These are phyloP conservation scores for Beauveria bassiana DNA, from an alignment of 2,329 filamentous ascomycete species.

Conservation along the genomic window DNA sequence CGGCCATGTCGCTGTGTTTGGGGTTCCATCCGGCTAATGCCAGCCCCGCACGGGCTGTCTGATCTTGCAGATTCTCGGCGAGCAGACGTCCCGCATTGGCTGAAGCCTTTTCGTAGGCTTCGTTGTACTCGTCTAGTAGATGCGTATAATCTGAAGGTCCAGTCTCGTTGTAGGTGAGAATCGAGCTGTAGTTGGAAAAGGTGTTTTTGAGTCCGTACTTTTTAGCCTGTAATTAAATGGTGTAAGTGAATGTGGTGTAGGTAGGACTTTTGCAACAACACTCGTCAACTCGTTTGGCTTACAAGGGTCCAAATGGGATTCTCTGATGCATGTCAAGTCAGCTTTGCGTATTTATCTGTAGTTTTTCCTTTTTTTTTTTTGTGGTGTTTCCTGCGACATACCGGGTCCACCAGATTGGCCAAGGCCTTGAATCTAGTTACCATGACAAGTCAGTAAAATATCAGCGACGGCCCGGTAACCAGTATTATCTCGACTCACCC, in stretches of 20 bases:
- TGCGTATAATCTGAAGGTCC: constrained; percentile 43
- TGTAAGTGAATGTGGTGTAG: neutral
- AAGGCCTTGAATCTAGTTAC: constrained; percentile 15
- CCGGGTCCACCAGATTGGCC: constrained; percentile 19
- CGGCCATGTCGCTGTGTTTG: constrained; percentile 40
- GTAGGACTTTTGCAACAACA: neutral
- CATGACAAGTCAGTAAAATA: neutral
- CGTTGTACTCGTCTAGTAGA: constrained; percentile 43
- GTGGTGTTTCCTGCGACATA: constrained; percentile 7
- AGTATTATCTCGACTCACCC: constrained; percentile 30
- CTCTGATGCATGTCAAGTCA: constrained; percentile 25
- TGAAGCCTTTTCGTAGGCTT: constrained; percentile 36
- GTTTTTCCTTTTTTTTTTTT: neutral
- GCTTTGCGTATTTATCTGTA: neutral
- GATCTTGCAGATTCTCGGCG: constrained; percentile 52
- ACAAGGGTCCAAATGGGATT: constrained; percentile 55
- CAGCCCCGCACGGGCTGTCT: constrained; percentile 50
- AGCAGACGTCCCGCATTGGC: constrained; percentile 51
- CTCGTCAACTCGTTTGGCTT: neutral
- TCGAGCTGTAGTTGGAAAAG: constrained; percentile 50
- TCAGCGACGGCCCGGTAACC: neutral
- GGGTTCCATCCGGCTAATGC: constrained; percentile 56
- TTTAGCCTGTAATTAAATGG: constrained; percentile 33
- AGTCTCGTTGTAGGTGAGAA: constrained; percentile 52
- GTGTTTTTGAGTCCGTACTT: constrained; percentile 49